A percentile compares a stretch with the other conserved stretches of the same genome.
These are phyloP conservation scores for Middelhovenomyces tepae DNA, from an alignment of 805 yeast species.

Conservation along the genomic window DNA sequence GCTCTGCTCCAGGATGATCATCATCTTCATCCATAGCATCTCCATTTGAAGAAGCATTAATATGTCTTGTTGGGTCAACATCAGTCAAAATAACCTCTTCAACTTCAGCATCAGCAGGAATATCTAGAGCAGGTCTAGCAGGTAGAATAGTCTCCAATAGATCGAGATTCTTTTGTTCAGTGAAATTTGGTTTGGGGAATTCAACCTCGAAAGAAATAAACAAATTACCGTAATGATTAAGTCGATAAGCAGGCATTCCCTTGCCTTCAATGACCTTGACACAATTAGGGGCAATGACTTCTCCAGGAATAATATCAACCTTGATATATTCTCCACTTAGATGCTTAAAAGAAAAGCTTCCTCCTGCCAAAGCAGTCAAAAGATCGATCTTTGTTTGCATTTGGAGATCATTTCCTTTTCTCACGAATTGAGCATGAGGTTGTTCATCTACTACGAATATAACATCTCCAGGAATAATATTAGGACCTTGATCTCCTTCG, in stretches of 20 bases:
- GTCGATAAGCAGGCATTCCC: constrained; percentile 95
- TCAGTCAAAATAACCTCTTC: constrained; percentile 74
- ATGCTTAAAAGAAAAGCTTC: constrained; percentile 79
- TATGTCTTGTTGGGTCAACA: constrained; percentile 56
- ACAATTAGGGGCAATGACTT: constrained; percentile 77
- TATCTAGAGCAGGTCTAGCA: constrained; percentile 47
- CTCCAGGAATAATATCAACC: constrained; percentile 80
- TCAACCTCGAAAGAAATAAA: constrained; percentile 77
- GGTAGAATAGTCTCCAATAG: constrained; percentile 73
- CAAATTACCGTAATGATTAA: constrained; percentile 82
- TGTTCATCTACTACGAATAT: constrained; percentile 85
- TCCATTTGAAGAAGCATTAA: constrained; percentile 25
- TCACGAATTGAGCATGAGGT: constrained; percentile 71
- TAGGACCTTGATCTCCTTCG: constrained; percentile 97
- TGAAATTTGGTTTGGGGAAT: constrained; percentile 70
- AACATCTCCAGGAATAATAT: constrained; percentile 93
- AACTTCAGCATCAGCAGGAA: constrained; percentile 66
- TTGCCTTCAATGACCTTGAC: constrained; percentile 78
- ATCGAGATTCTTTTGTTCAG: constrained; percentile 59
- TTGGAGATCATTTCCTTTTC: constrained; percentile 82
- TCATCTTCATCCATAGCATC: constrained; percentile 43
- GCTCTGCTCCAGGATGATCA: constrained; percentile 54
- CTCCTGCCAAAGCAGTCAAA: constrained; percentile 94
- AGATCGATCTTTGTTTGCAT: constrained; percentile 84
- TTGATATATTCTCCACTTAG: constrained; percentile 87